These are phyloP conservation scores for Pythium monospermum DNA, from an alignment of 352 stramenopile species.

Conservation along the genomic window DNA sequence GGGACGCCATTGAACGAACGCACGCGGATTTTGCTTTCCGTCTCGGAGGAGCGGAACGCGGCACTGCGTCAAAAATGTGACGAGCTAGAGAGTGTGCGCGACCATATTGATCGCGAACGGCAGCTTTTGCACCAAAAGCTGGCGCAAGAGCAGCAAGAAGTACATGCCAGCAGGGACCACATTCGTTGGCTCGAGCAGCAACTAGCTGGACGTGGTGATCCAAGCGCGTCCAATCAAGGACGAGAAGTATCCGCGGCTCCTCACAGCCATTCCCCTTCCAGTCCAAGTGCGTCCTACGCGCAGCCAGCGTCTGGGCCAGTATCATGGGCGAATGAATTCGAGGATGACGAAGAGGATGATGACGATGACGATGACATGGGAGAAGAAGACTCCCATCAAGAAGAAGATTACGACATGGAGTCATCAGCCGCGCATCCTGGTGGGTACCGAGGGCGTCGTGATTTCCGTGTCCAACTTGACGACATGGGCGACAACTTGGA, in stretches of 20 bases:
- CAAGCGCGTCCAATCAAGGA: slow-evolving; percentile 18
- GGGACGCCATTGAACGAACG: slow-evolving; percentile 52
- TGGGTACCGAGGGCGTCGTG: slow-evolving; percentile 24
- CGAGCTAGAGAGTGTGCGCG: slow-evolving; percentile 49
- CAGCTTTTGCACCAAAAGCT: slow-evolving; percentile 42
- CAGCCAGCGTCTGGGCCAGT: slow-evolving; percentile 16
- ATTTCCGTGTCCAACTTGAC: slow-evolving; percentile 57
- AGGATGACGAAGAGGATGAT: slow-evolving; percentile 61
- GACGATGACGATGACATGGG: slow-evolving; percentile 54
- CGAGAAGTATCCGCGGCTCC: too few species aligned
- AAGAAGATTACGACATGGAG: too few species aligned
- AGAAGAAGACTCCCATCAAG: too few species aligned
- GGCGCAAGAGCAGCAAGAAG: slow-evolving; percentile 39
- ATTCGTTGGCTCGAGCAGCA: slow-evolving; percentile 65
- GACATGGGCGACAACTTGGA: slow-evolving; percentile 38
- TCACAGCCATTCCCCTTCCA: not conserved
- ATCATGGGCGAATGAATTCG: slow-evolving; percentile 71
- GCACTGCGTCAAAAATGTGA: slow-evolving; percentile 73
- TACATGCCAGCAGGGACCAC: slow-evolving; percentile 48
- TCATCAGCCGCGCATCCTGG: slow-evolving; percentile 2
- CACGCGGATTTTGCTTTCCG: slow-evolving; percentile 59
- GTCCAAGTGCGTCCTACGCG: slow-evolving; percentile 8
- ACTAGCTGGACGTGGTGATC: slow-evolving; percentile 24
- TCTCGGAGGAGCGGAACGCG: slow-evolving; percentile 70
- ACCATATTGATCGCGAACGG: slow-evolving; percentile 41